Conservation (phyloP, 768 basidiomycete species). For the Hericium erinaceus region DNA sequence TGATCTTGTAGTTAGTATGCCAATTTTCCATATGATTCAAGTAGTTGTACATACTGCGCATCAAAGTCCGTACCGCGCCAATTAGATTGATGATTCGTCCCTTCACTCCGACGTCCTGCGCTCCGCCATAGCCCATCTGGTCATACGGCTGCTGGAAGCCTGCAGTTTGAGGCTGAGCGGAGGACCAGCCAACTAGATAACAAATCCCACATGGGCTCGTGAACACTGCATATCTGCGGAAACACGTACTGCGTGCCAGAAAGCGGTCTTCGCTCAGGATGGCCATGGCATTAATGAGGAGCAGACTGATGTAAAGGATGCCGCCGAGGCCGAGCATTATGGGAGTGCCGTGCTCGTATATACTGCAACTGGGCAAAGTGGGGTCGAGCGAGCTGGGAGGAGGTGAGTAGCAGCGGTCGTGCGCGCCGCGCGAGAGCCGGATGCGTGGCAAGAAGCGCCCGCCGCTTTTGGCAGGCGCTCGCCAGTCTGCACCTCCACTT, state of each 20-base stretch:
- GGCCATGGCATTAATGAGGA: conserved; percentile 91
- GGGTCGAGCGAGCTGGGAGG: too few species aligned
- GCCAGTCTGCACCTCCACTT: neutral
- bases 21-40: conserved; percentile 2
- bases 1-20: conserved; percentile 6
- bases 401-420: too few species aligned
- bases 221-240: conserved; percentile 9
- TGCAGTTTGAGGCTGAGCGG: conserved; percentile 50
- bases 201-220: neutral
- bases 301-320: conserved; percentile 76
- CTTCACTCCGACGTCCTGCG: conserved; percentile 64
- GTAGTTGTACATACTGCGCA: conserved; percentile 72
- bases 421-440: too few species aligned
- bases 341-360: neutral
- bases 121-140: conserved; percentile 53
- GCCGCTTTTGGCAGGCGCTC: conserved; percentile 4
- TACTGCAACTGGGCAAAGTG: too few species aligned
- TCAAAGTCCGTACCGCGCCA: conserved; percentile 88
- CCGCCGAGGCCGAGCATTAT: conserved; percentile 55
- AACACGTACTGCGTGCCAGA: conserved; percentile 73
- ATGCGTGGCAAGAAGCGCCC: neutral
- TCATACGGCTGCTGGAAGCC: conserved; percentile 63
- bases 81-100: conserved; percentile 86
- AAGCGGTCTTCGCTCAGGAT: conserved; percentile 95
- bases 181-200: conserved; percentile 79